Conservation (phyloP, 2,329 filamentous ascomycete genomes). For the Trichoderma semiorbis region DNA sequence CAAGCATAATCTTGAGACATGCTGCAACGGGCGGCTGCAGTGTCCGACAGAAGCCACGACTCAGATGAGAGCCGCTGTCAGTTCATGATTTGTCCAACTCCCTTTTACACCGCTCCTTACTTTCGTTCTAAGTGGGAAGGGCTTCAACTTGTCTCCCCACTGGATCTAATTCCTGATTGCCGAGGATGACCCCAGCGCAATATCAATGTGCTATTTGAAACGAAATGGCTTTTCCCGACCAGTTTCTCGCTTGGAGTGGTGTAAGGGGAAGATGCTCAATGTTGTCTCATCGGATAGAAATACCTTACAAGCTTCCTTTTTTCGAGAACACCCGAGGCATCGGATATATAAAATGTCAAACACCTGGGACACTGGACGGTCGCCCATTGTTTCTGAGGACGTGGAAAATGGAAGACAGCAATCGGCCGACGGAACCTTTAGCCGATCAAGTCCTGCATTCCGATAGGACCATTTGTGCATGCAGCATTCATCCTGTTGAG, state of each 20-base stretch:
- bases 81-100: background rate
- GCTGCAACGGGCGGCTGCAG: constrained; percentile 10
- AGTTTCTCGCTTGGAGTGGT: background rate
- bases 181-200: background rate
- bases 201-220: background rate
- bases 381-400: background rate
- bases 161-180: background rate
- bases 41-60: background rate
- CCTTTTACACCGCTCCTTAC: background rate
- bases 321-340: background rate
- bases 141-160: background rate
- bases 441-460: background rate
- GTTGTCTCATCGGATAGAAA: background rate
- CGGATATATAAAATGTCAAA: background rate
- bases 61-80: background rate
- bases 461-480: background rate
- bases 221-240: background rate
- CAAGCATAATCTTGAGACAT: constrained; percentile 16
- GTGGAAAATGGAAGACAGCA: background rate
- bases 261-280: background rate
- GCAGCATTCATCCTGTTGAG: background rate
- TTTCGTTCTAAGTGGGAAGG: background rate
- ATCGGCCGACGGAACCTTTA: background rate
- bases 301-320: background rate
- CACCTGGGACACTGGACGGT: background rate